Evolutionary conservation across 2,329 filamentous ascomycete genomes (phyloP).

Genomic region (Pseudogymnoascus sp.): DNA sequence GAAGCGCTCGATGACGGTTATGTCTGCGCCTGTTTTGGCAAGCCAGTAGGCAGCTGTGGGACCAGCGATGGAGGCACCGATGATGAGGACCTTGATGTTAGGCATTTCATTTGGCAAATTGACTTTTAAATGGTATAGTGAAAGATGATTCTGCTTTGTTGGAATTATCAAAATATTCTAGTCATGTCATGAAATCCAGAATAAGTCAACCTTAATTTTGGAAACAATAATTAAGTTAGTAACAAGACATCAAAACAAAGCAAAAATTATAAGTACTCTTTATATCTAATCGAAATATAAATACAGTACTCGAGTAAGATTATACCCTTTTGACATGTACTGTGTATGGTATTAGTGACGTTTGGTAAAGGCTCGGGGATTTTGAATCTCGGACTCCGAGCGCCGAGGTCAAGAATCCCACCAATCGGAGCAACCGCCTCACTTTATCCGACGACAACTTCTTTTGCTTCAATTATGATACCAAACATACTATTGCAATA

Average conservation of each 20-base stretch:
- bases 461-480: neutral
- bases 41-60: slow-evolving; percentile 34
- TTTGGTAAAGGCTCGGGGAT: neutral
- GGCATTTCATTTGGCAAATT: neutral
- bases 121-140: neutral
- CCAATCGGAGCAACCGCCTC: neutral
- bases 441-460: neutral
- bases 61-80: slow-evolving; percentile 29
- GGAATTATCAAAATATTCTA: neutral
- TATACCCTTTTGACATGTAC: neutral
- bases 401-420: neutral
- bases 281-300: neutral
- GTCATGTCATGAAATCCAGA: neutral
- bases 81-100: slow-evolving; percentile 24
- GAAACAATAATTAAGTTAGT: neutral
- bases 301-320: neutral
- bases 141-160: neutral
- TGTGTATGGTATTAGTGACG: neutral
- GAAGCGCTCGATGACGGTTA: slow-evolving; percentile 34
- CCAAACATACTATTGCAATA: neutral
- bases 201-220: neutral
- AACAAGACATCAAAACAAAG: neutral
- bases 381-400: slow-evolving; percentile 9
- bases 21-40: slow-evolving; percentile 28
- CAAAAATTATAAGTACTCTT: no score